phyloP scores from a whole-genome alignment of 176 grass and related monocot genomes.

The Avena sativa region DNA sequence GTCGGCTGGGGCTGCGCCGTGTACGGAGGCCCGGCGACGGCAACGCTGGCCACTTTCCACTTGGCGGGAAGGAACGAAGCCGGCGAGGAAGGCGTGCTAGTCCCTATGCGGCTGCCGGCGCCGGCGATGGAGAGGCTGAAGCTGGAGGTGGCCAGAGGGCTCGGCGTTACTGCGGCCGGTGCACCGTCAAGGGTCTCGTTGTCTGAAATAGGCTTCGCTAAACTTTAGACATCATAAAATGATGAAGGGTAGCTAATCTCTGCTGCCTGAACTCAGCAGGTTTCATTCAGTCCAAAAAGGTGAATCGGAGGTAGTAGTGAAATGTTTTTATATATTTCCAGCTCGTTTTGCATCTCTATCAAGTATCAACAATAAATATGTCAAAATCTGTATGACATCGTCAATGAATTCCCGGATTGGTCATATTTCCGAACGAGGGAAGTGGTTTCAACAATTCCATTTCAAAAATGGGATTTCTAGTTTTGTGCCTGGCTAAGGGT shows the following conservation, averaged over 20 bases:
- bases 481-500: no score
- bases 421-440: no score
- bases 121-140: slow-evolving; percentile 34
- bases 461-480: no score
- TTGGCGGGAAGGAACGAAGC: slow-evolving; percentile 27
- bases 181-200: neutral
- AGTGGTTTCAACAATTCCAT: no score
- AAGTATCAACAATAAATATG: no score
- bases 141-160: slow-evolving; percentile 15
- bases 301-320: no score
- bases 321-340: no score
- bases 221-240: neutral
- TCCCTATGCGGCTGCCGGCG: slow-evolving; percentile 41
- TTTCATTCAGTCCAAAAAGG: no score
- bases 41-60: slow-evolving; percentile 45
- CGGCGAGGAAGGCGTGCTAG: slow-evolving; percentile 35
- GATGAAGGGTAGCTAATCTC: neutral
- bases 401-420: no score
- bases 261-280: no score
- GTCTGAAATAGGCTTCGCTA: neutral
- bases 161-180: neutral
- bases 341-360: no score
- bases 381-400: no score
- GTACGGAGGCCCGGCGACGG: slow-evolving; percentile 50
- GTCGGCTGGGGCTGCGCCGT: slow-evolving; percentile 50